These are phyloP conservation scores for Celoporthe dispersa DNA, from an alignment of 2,329 filamentous ascomycete species.

Conservation along the genomic window DNA sequence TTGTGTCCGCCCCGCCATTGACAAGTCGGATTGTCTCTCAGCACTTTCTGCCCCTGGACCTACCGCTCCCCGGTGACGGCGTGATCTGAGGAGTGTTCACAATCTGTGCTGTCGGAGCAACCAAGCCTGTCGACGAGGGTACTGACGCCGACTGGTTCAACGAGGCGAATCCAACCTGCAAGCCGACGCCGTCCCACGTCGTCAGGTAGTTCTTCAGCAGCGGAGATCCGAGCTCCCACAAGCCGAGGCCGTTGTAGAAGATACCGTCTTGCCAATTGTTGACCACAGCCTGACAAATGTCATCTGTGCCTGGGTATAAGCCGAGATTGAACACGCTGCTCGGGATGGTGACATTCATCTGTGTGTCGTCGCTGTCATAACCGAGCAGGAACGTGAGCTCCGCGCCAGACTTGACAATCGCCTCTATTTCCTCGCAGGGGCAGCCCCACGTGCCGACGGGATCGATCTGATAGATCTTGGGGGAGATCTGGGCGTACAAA, in stretches of 20 bases:
- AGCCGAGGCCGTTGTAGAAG: conserved; percentile 12
- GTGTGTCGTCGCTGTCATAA: conserved; percentile 21
- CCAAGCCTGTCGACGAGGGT: not conserved
- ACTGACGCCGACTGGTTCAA: not conserved
- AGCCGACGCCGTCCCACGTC: conserved; percentile 38
- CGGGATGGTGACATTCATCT: conserved; percentile 37
- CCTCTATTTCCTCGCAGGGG: conserved; percentile 36
- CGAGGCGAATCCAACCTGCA: conserved; percentile 35
- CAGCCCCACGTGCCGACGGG: conserved; percentile 39
- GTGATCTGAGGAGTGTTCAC: not conserved
- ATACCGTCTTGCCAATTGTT: conserved; percentile 29
- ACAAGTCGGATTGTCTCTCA: too few species aligned
- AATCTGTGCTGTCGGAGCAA: not conserved
- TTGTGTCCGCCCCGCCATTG: not conserved
- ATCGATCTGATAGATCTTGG: conserved; percentile 38
- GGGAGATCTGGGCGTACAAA: conserved; percentile 38
- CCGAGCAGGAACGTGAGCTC: conserved; percentile 38
- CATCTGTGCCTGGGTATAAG: conserved; percentile 34
- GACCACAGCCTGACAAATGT: conserved; percentile 39
- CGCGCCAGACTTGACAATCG: conserved; percentile 29
- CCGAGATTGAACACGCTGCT: conserved; percentile 38
- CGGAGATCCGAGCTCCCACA: conserved; percentile 40
- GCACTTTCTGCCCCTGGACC: not conserved
- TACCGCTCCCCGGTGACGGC: not conserved
- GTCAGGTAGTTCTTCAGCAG: conserved; percentile 42